Percentiles rank a stretch among this genome's conserved stretches.
These are phyloP conservation scores for Nemania sp. DNA, from an alignment of 2,329 filamentous ascomycete species.

Conservation along the genomic window DNA sequence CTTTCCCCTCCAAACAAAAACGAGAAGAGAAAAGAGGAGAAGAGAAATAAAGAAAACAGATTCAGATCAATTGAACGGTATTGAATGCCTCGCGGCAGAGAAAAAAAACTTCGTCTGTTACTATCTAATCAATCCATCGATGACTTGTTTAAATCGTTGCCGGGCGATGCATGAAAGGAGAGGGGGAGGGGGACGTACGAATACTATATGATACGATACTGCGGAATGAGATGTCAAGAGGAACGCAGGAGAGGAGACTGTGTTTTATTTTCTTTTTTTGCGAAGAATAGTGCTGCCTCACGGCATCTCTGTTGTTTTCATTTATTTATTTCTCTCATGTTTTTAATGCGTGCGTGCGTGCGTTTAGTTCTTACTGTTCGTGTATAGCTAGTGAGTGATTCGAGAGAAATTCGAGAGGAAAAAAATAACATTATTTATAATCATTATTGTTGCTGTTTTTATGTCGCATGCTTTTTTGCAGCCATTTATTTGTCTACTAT, in stretches of 20 bases:
- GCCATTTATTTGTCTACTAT: too few relatives aligned
- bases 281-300: conserved; percentile 41
- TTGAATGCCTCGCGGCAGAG: conserved; percentile 30
- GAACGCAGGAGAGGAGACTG: conserved; percentile 10
- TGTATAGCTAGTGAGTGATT: conserved; percentile 19
- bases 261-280: conserved; percentile 10
- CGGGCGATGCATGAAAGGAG: too few relatives aligned
- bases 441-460: too few relatives aligned
- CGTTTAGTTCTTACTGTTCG: conserved; percentile 16
- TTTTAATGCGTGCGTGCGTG: too few relatives aligned
- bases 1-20: not conserved
- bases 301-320: conserved; percentile 40
- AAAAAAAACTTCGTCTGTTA: not conserved
- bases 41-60: not conserved
- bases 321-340: conserved; percentile 24
- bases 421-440: conserved; percentile 1
- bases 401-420: conserved; percentile 9
- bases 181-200: too few relatives aligned
- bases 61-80: not conserved
- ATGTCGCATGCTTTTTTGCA: too few relatives aligned
- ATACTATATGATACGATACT: too few relatives aligned
- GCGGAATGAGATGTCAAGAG: not conserved
- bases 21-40: not conserved
- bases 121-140: not conserved
- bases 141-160: too few relatives aligned